These are phyloP conservation scores for Neofusicoccum laricinum DNA, from an alignment of 2,329 filamentous ascomycete species.

Conservation along the genomic window DNA sequence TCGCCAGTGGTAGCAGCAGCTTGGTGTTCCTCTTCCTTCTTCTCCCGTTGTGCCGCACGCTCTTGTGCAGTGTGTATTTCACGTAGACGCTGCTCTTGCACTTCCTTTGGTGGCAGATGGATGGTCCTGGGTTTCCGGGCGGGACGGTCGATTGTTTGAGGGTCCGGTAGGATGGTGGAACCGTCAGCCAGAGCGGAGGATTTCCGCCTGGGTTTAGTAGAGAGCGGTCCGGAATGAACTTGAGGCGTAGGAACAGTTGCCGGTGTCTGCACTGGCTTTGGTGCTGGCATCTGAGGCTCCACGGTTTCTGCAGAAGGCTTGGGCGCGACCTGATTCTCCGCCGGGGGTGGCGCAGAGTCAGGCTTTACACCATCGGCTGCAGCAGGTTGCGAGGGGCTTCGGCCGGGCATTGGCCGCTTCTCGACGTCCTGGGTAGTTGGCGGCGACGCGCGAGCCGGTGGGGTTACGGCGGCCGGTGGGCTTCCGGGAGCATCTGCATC, in stretches of 20 bases:
- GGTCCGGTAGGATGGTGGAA: conserved; percentile 27
- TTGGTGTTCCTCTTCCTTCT: conserved; percentile 37
- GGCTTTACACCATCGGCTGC: conserved; percentile 16
- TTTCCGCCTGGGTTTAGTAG: conserved; percentile 25
- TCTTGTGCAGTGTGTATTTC: conserved; percentile 41
- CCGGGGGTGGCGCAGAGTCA: conserved; percentile 15
- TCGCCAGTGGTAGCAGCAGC: conserved; percentile 23
- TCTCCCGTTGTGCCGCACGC: conserved; percentile 33
- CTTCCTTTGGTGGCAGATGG: conserved; percentile 50
- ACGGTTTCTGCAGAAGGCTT: conserved; percentile 15
- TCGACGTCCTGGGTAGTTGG: conserved; percentile 17
- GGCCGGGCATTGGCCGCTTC: conserved; percentile 19
- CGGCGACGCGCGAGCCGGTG: background rate
- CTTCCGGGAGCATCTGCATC: background rate
- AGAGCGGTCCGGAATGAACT: conserved; percentile 20
- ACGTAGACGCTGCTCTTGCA: conserved; percentile 46
- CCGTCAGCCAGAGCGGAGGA: conserved; percentile 35
- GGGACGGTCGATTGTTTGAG: conserved; percentile 18
- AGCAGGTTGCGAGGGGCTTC: conserved; percentile 18
- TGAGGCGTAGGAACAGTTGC: background rate
- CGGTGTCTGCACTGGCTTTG: background rate
- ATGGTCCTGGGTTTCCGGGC: conserved; percentile 32
- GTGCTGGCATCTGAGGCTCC: background rate
- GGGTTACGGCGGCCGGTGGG: background rate
- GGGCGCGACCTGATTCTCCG: conserved; percentile 22